These are phyloP conservation scores for Jasminum sambac DNA, from an alignment of 257 asterid species.

Conservation along the genomic window DNA sequence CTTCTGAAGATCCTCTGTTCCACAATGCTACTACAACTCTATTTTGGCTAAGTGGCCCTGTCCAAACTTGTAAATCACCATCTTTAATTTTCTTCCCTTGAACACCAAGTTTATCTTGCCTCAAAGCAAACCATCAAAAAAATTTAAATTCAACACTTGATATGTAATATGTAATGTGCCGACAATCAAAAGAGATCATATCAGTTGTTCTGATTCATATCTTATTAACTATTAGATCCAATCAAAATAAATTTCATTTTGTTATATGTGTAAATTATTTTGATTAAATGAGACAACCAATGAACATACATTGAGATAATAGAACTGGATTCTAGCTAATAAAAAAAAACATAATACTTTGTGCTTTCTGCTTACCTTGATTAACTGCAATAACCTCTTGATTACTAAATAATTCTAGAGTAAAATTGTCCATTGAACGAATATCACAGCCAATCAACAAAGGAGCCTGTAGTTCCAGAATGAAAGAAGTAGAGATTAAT, in stretches of 20 bases:
- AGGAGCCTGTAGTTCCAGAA: conserved; percentile 64
- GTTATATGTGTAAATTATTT: too few relatives aligned
- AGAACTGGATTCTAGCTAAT: too few relatives aligned
- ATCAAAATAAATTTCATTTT: too few relatives aligned
- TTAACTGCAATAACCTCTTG: conserved; percentile 81
- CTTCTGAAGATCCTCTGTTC: conserved; percentile 75
- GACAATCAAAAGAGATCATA: neutral
- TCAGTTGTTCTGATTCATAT: too few relatives aligned
- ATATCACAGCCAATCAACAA: conserved; percentile 85
- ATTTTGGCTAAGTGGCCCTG: conserved; percentile 66
- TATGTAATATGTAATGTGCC: neutral
- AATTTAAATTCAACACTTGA: neutral
- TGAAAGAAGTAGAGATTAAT: neutral
- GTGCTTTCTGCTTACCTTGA: conserved; percentile 57
- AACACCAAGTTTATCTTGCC: conserved; percentile 63
- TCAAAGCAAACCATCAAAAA: conserved; percentile 13
- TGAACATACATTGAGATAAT: too few relatives aligned
- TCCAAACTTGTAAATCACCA: conserved; percentile 91
- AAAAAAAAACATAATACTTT: neutral
- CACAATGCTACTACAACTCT: conserved; percentile 64
- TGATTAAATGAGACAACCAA: too few relatives aligned
- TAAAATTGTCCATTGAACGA: conserved; percentile 53
- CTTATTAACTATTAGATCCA: too few relatives aligned
- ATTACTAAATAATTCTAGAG: conserved; percentile 56
- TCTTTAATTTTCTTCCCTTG: conserved; percentile 71